A percentile compares a stretch with the other conserved stretches of the same genome.
Evolutionary conservation across 257 asterid species (phyloP).

Genomic region (Nicotiana obtusifolia): DNA sequence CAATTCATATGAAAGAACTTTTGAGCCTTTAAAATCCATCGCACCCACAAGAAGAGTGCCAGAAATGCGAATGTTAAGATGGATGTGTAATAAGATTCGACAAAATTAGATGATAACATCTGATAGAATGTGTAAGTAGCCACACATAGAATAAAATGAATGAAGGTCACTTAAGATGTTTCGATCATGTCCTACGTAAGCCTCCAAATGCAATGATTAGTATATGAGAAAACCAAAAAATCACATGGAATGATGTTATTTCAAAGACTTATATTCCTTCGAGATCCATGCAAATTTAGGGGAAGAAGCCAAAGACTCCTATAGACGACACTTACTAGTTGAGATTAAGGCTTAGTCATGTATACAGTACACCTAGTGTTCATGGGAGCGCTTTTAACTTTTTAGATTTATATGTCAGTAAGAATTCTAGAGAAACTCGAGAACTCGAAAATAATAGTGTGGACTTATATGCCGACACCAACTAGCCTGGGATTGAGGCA

Average conservation of each 20-base stretch:
- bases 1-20: not conserved
- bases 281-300: not conserved
- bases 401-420: not conserved
- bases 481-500: too few species aligned
- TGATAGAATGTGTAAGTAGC: not conserved
- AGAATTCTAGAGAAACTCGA: not conserved
- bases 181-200: not conserved
- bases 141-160: not conserved
- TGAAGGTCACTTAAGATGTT: not conserved
- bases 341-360: not conserved
- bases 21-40: not conserved
- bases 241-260: not conserved
- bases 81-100: not conserved
- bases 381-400: not conserved
- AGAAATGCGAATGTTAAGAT: not conserved
- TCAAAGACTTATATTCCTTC: not conserved
- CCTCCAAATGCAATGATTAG: not conserved
- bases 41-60: not conserved
- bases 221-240: not conserved
- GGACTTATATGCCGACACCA: not conserved
- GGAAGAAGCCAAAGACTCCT: not conserved
- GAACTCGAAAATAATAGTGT: not conserved
- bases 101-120: not conserved
- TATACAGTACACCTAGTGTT: not conserved
- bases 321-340: not conserved